Base-by-base conservation (phyloP, 805 yeast genomes). In the Pichia gijzeniarum region DNA sequence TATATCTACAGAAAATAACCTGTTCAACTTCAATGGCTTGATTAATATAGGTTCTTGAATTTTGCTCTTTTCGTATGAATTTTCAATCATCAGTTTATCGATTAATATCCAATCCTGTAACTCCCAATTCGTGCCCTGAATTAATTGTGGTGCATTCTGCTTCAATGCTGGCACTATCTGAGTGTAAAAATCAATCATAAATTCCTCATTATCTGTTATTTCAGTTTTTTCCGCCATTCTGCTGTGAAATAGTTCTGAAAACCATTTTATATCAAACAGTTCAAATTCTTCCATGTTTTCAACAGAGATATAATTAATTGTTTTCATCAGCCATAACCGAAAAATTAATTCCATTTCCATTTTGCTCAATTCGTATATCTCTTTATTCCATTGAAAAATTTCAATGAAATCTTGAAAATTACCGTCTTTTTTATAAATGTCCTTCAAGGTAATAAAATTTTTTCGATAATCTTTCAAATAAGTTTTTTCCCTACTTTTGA, bases 401-500 rank as follows among this genome's bases (percentile, higher is more conserved):
- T 47, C 40, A 34, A 56, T n/a, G 27, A 51, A 41, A 1, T 48
- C 35, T 2, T 18, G 31, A 35, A 56, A 48, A 16, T 33, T 39
- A 3, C 43, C 50, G 28, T 58, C 61, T 20, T 53, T 57, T 36
- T 54, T 57, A 14, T 47, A 7, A 1, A 61, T 53, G 42, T 58
- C 59, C 21, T 55, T 60, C 13, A 56, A 14, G 5, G 63, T 61
- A 16, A 56, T 53, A 17, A 62, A 40, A 8, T 44, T 25, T 7
- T 50, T 41, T 38, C 63, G 50, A 48, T 67, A 50, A 4, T 59
- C 57, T 14, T 61, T 60, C 39, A 77, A 57, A 25, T 72, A 47
- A 1, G 50, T 51, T 53, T 71, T 75, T 50, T 77, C 82, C 27
- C 54, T 43, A 17, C 55, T 56, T 53, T 76, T 77, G 48, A 76